These are phyloP conservation scores for Xerocomellus chrysenteron DNA, from an alignment of 768 basidiomycete species.

Conservation along the genomic window DNA sequence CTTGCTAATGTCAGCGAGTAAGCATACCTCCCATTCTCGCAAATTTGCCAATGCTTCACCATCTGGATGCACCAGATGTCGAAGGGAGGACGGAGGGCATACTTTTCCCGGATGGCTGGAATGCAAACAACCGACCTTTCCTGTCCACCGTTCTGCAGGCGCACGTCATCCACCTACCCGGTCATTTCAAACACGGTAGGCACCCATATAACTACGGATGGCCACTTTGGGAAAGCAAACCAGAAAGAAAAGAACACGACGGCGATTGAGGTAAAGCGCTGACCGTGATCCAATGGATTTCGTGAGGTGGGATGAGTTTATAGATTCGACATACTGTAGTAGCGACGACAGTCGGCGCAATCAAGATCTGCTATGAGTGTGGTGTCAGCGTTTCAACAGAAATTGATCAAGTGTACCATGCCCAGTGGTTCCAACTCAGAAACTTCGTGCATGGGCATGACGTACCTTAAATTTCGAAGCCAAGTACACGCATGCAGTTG, in stretches of 20 bases:
- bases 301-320: slow-evolving; percentile 8
- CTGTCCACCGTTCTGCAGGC: too few species aligned
- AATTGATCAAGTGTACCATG: not conserved
- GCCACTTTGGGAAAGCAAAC: too few species aligned
- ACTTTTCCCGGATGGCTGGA: too few species aligned
- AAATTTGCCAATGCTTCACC: too few species aligned
- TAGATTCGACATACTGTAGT: not conserved
- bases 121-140: too few species aligned
- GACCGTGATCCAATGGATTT: not conserved
- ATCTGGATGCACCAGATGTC: too few species aligned
- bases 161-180: not conserved
- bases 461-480: slow-evolving; percentile 69
- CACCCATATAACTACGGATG: not conserved
- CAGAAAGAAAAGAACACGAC: not conserved
- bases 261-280: not conserved
- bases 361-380: not conserved
- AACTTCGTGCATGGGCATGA: not conserved
- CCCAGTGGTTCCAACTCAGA: not conserved
- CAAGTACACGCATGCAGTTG: slow-evolving; percentile 81
- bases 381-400: not conserved
- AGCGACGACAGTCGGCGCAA: not conserved
- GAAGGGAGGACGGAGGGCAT: too few species aligned
- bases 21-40: not conserved
- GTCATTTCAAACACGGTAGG: not conserved
- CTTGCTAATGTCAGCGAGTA: not conserved